phyloP scores from a whole-genome alignment of 805 yeast species.

The Wickerhamomyces bovis region DNA sequence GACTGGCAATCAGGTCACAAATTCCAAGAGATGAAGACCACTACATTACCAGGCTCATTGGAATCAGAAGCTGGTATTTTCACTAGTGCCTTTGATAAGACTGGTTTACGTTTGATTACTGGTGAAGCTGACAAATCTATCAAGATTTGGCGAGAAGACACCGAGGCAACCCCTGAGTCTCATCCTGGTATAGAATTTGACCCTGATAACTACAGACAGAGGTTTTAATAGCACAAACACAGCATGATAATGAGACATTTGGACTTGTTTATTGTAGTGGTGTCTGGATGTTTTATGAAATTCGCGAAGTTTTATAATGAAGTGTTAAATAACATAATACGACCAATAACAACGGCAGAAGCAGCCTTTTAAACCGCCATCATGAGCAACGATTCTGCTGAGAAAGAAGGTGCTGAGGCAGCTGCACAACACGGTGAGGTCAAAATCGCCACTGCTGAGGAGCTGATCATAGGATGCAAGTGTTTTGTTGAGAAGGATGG shows the following conservation, averaged over 20 bases:
- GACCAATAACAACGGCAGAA: not conserved
- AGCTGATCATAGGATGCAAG: conserved; percentile 71
- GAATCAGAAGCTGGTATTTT: conserved; percentile 64
- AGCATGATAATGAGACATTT: not conserved
- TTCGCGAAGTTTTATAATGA: not conserved
- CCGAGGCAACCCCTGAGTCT: conserved; percentile 25
- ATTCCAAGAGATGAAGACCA: conserved; percentile 48
- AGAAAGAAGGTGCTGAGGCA: not conserved
- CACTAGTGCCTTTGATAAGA: conserved; percentile 67
- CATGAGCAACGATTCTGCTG: conserved; percentile 1
- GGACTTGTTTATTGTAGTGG: conserved; percentile 1
- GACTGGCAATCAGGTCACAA: conserved; percentile 71
- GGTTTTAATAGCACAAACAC: conserved; percentile 8
- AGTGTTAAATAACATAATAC: not conserved
- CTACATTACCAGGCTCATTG: conserved; percentile 63
- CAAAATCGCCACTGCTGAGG: conserved; percentile 31
- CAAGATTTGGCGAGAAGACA: conserved; percentile 59
- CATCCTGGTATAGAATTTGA: conserved; percentile 21
- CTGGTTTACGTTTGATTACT: conserved; percentile 76
- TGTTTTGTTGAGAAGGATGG: conserved; percentile 78
- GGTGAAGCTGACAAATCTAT: conserved; percentile 89
- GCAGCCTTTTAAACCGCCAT: not conserved
- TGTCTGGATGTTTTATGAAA: conserved; percentile 1
- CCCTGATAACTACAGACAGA: conserved; percentile 15
- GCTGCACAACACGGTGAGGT: not conserved